Evolutionary conservation across 805 yeast species (phyloP).

Genomic region (Naumovozyma baii): DNA sequence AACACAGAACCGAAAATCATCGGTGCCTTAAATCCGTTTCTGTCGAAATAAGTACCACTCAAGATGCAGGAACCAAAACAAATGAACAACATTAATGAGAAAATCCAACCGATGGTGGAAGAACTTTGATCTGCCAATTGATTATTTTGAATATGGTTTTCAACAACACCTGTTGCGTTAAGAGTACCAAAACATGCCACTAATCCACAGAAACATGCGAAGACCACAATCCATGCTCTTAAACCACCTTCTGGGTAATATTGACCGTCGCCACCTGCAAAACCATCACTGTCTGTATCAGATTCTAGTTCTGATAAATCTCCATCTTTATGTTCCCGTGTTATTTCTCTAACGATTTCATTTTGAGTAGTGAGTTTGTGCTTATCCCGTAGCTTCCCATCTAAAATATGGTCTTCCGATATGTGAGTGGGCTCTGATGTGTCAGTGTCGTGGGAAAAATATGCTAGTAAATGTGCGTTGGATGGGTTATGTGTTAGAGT

Average conservation of each 20-base stretch:
- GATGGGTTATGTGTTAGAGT: not conserved
- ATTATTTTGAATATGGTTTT: constrained; percentile 47
- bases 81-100: constrained; percentile 45
- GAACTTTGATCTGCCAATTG: constrained; percentile 40
- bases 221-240: constrained; percentile 44
- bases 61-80: constrained; percentile 41
- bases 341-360: constrained; percentile 2
- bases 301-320: constrained; percentile 1
- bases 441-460: not conserved
- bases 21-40: constrained; percentile 39
- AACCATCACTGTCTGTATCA: constrained; percentile 6
- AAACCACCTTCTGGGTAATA: constrained; percentile 52
- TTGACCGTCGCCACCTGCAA: constrained; percentile 17
- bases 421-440: not conserved
- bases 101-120: constrained; percentile 53
- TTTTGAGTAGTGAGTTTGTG: constrained; percentile 1
- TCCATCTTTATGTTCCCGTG: constrained; percentile 4
- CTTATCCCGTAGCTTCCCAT: not conserved
- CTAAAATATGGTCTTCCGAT: not conserved
- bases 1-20: constrained; percentile 35
- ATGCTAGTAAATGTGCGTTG: not conserved
- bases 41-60: constrained; percentile 50
- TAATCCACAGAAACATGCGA: constrained; percentile 51
- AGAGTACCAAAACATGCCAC: constrained; percentile 46
- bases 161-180: constrained; percentile 53